Conservation (phyloP, 164 flowering plant genomes). For the Aristolochia contorta region DNA sequence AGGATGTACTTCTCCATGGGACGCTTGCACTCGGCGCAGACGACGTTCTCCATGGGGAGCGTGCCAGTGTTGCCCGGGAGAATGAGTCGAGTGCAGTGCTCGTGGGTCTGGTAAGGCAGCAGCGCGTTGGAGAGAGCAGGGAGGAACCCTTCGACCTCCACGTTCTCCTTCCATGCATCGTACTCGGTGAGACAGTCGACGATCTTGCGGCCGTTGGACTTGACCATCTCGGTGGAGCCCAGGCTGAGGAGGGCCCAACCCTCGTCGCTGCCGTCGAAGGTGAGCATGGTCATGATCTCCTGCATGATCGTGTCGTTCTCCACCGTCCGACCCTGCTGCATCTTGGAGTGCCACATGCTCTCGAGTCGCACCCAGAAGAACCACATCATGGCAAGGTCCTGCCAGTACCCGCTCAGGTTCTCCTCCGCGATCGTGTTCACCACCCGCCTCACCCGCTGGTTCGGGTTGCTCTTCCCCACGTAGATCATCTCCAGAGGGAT, state of each 20-base stretch:
- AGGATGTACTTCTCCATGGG: conserved; percentile 70
- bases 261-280: conserved; percentile 35
- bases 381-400: conserved; percentile 25
- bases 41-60: conserved; percentile 36
- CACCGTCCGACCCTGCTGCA: conserved; percentile 26
- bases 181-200: conserved; percentile 17
- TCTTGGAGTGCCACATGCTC: conserved; percentile 52
- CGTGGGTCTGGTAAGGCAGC: conserved; percentile 25
- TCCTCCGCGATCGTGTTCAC: conserved; percentile 12
- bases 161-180: conserved; percentile 31
- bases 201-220: conserved; percentile 38
- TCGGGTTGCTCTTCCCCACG: conserved; percentile 37
- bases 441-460: conserved; percentile 18
- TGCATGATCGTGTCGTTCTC: conserved; percentile 38
- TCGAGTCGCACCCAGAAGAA: conserved; percentile 50
- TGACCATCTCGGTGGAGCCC: conserved; percentile 37
- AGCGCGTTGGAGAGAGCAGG: conserved; percentile 33
- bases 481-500: conserved; percentile 32
- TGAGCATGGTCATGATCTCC: conserved; percentile 42
- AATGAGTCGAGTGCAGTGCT: conserved; percentile 66
- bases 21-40: conserved; percentile 58
- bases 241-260: conserved; percentile 58
- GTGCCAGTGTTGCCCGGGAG: conserved; percentile 43
- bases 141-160: conserved; percentile 28
- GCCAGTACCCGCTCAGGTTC: conserved; percentile 21